Percentiles rank a stretch among this genome's conserved stretches.
phyloP scores from a whole-genome alignment of 805 yeast genomes.

The Candida caryicola region DNA sequence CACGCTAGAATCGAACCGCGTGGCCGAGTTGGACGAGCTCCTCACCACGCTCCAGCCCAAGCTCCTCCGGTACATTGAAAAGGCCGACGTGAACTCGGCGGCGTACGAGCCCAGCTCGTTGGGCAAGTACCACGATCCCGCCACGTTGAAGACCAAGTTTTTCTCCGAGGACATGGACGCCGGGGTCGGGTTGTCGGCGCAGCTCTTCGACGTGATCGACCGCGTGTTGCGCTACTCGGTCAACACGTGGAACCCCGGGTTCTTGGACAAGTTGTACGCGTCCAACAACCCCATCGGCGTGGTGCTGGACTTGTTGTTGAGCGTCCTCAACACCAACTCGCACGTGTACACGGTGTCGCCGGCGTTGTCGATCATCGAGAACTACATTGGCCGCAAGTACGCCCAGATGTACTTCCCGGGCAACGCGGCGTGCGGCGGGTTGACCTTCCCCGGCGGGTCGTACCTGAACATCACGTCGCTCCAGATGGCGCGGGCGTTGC shows the following conservation, averaged over 20 bases:
- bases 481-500: conserved; percentile 69
- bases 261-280: conserved; percentile 79
- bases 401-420: conserved; percentile 57
- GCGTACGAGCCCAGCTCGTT: conserved; percentile 40
- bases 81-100: conserved; percentile 38
- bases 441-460: conserved; percentile 85
- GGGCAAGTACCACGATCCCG: conserved; percentile 54
- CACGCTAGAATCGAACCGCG: conserved; percentile 49
- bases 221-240: conserved; percentile 63
- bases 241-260: conserved; percentile 86
- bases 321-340: conserved; percentile 75
- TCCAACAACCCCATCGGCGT: conserved; percentile 85
- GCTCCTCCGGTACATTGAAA: conserved; percentile 50
- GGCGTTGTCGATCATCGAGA: conserved; percentile 71
- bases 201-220: conserved; percentile 50
- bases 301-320: conserved; percentile 64
- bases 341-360: conserved; percentile 88
- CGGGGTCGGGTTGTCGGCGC: conserved; percentile 10
- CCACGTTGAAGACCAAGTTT: conserved; percentile 36
- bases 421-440: conserved; percentile 64
- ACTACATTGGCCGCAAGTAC: conserved; percentile 61
- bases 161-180: conserved; percentile 5
- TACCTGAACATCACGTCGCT: conserved; percentile 80
- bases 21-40: conserved; percentile 53
- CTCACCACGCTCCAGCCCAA: conserved; percentile 50